phyloP scores from a whole-genome alignment of 306 rosid species.

The Benincasa hispida region DNA sequence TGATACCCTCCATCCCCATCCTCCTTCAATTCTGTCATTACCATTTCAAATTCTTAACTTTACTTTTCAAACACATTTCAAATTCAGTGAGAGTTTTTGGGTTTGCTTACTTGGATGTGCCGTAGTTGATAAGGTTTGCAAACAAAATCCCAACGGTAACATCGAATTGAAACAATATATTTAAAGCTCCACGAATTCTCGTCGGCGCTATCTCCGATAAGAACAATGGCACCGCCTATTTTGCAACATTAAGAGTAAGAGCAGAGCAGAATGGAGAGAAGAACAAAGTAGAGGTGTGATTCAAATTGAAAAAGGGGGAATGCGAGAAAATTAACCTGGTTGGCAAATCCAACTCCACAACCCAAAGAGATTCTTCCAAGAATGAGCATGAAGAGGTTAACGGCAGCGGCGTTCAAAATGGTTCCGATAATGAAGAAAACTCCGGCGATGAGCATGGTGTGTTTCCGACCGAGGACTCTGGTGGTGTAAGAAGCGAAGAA shows the following conservation, averaged over 20 bases:
- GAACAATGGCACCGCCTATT: conserved; percentile 82
- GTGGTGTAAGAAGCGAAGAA: conserved; percentile 22
- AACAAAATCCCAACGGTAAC: conserved; percentile 74
- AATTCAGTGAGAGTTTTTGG: neutral
- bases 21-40: conserved; percentile 26
- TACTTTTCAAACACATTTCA: neutral
- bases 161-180: conserved; percentile 71
- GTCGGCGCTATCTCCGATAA: conserved; percentile 92
- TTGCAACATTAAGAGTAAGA: neutral
- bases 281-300: too few species aligned
- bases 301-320: too few species aligned
- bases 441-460: conserved; percentile 66
- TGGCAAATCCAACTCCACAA: conserved; percentile 80
- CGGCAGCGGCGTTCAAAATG: conserved; percentile 28
- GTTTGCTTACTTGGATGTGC: conserved; percentile 48
- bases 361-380: conserved; percentile 54
- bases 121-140: conserved; percentile 64
- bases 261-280: too few species aligned
- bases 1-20: conserved; percentile 68
- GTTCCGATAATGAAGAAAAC: conserved; percentile 46
- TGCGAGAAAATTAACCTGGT: conserved; percentile 36
- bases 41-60: too few species aligned
- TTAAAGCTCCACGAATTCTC: conserved; percentile 86
- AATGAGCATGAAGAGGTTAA: conserved; percentile 34
- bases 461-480: conserved; percentile 31